These are phyloP conservation scores for Dimargaris verticillata DNA, from an alignment of 192 early-diverging fungal species.

Conservation along the genomic window DNA sequence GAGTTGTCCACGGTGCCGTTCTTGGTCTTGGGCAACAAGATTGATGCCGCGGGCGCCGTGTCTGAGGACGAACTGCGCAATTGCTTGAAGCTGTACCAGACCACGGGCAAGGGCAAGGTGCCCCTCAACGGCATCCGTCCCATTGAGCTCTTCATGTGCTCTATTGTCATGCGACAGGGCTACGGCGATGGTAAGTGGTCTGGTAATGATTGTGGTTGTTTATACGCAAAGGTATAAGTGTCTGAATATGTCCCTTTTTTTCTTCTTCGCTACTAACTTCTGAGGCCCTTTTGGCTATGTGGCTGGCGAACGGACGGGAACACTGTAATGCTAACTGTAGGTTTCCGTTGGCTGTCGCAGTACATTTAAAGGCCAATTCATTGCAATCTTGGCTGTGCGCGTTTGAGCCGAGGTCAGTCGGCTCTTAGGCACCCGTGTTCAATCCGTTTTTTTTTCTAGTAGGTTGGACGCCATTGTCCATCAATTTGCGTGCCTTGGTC, in stretches of 20 bases:
- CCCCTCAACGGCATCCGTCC: slow-evolving; percentile 64
- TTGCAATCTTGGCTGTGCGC: not conserved
- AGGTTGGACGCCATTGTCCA: not conserved
- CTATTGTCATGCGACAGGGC: slow-evolving; percentile 93
- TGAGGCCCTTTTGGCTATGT: slow-evolving; percentile 6
- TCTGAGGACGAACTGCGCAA: slow-evolving; percentile 82
- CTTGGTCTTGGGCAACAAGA: slow-evolving; percentile 97
- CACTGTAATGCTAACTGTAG: slow-evolving; percentile 13
- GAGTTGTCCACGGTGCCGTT: slow-evolving; percentile 85
- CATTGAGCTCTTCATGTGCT: slow-evolving; percentile 99
- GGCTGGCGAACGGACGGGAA: slow-evolving; percentile 6
- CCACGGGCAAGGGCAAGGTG: slow-evolving; percentile 96
- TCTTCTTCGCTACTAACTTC: not conserved
- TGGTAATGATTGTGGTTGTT: not conserved
- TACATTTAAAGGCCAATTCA: slow-evolving; percentile 40
- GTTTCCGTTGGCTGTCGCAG: slow-evolving; percentile 78
- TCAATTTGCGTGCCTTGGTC: not conserved
- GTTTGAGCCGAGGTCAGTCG: not conserved
- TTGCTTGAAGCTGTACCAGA: slow-evolving; percentile 84
- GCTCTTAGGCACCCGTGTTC: not conserved
- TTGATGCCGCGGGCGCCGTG: slow-evolving; percentile 83
- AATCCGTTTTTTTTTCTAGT: not conserved
- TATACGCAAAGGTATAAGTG: not conserved
- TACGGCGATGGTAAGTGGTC: slow-evolving; percentile 77
- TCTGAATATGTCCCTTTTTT: not conserved